Conservation (phyloP, 805 yeast genomes). For the Candida saitoana region DNA sequence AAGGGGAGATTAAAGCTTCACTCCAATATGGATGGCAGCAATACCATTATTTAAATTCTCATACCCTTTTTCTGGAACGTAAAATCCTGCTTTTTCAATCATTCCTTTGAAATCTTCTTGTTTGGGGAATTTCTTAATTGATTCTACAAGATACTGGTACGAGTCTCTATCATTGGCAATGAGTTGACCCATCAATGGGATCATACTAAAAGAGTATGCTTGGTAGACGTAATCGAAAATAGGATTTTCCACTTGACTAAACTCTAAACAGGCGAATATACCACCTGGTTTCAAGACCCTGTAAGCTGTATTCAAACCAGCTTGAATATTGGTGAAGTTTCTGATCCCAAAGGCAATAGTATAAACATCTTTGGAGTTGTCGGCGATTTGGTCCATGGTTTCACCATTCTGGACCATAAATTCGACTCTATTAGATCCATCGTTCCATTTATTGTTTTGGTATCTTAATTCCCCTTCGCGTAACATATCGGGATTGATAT, state of each 20-base stretch:
- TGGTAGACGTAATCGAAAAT: conserved; percentile 72
- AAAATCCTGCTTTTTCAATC: conserved; percentile 94
- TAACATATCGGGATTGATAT: conserved; percentile 94
- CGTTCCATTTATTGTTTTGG: conserved; percentile 54
- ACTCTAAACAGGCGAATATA: conserved; percentile 92
- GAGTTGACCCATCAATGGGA: conserved; percentile 94
- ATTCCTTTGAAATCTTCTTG: conserved; percentile 87
- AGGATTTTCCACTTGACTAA: conserved; percentile 84
- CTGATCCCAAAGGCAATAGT: conserved; percentile 97
- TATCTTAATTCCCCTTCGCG: conserved; percentile 84
- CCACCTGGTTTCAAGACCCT: conserved; percentile 97
- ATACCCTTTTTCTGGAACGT: conserved; percentile 80
- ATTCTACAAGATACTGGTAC: conserved; percentile 93
- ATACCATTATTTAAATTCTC: conserved; percentile 93
- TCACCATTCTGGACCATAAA: conserved; percentile 94
- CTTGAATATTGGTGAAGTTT: conserved; percentile 91
- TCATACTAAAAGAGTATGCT: conserved; percentile 79
- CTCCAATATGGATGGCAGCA: conserved; percentile 94
- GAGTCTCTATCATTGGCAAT: conserved; percentile 94
- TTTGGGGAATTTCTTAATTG: conserved; percentile 84
- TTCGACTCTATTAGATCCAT: conserved; percentile 56
- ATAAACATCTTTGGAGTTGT: conserved; percentile 87
- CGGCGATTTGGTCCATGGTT: conserved; percentile 73
- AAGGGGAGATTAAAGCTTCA: conserved; percentile 54
- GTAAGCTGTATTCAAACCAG: conserved; percentile 91